These are phyloP conservation scores for Neoboletus subvelutipes DNA, from an alignment of 768 basidiomycete species.

Conservation along the genomic window DNA sequence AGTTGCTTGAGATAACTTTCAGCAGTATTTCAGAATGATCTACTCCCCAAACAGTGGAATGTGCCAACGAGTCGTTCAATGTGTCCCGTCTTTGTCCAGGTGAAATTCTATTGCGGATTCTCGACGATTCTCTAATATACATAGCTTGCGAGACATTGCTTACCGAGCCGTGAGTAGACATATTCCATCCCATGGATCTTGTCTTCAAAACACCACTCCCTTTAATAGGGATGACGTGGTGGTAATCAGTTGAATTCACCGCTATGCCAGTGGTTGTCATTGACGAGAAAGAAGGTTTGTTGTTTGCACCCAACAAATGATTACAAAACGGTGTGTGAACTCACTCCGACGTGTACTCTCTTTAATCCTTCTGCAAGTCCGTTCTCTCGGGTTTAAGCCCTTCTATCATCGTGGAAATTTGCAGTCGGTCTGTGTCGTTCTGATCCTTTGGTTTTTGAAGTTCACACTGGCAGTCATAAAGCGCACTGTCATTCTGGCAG, in stretches of 20 bases:
- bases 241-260: constrained; percentile 34
- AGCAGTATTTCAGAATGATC: neutral
- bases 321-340: constrained; percentile 78
- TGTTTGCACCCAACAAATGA: constrained; percentile 85
- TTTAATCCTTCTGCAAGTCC: constrained; percentile 48
- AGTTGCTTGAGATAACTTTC: constrained; percentile 6
- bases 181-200: neutral
- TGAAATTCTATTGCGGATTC: constrained; percentile 19
- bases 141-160: constrained; percentile 79
- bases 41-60: constrained; percentile 54
- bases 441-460: neutral
- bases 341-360: constrained; percentile 1
- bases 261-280: neutral
- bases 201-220: neutral
- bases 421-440: constrained; percentile 55
- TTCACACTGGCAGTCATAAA: constrained; percentile 31
- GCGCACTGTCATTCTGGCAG: constrained; percentile 88
- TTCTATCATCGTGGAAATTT: constrained; percentile 75
- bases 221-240: constrained; percentile 52
- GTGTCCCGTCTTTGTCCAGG: constrained; percentile 78
- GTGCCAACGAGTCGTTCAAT: constrained; percentile 82
- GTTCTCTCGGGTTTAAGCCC: constrained; percentile 82
- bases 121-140: constrained; percentile 3
- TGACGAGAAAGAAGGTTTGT: constrained; percentile 53
- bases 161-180: constrained; percentile 64